Evolutionary conservation across 495 filamentous ascomycete genomes (phyloP), one percentile per base, ranked within the genome.

Genomic region (Trichoderma orchidacearum): DNA sequence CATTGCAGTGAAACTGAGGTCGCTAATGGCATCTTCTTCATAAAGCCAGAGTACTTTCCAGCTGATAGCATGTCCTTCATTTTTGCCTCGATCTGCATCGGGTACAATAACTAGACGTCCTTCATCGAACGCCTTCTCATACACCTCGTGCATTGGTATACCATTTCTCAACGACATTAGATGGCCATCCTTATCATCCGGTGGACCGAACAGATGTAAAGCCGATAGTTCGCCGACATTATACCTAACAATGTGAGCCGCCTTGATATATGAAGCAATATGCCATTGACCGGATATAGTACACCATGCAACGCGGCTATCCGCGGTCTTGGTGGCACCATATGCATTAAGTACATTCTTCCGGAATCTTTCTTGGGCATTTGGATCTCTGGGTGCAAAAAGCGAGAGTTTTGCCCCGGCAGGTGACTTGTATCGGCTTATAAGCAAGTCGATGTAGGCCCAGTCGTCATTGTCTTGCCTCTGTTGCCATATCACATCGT

Each of bases 241-340:
- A 23, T 53, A 53, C 51, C 51, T 53, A 53, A 53, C 51, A 53
- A 53, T 53, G n/a, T 53, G 51, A n/a, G 51, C 17, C 8, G 51
- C 7, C n/a, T 11, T 53, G 6, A 53, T 23, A 28, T 23, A 6
- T 2, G 23, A 23, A 1, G 51, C 51, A 23, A n/a, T 5, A n/a
- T 12, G n/a, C 17, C 25, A 53, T 30, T 17, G 11, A 8, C 18
- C 51, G 9, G 51, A 34, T 8, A 34, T 34, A 2, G 15, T 13
- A 34, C 31, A 34, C 31, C 31, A 34, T 13, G 9, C 9, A 13
- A 53, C 1, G 25, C 25, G 6, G 9, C 1, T 8, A 3, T 53
- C 30, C 9, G 17, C 30, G n/a, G n/a, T n/a, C n/a, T n/a, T n/a
- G n/a, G n/a, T n/a, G 5, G 51, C 51, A 30, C 17, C 51, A 53